phyloP scores from a whole-genome alignment of 208 protist species.

The Acanthamoeba healyi region DNA sequence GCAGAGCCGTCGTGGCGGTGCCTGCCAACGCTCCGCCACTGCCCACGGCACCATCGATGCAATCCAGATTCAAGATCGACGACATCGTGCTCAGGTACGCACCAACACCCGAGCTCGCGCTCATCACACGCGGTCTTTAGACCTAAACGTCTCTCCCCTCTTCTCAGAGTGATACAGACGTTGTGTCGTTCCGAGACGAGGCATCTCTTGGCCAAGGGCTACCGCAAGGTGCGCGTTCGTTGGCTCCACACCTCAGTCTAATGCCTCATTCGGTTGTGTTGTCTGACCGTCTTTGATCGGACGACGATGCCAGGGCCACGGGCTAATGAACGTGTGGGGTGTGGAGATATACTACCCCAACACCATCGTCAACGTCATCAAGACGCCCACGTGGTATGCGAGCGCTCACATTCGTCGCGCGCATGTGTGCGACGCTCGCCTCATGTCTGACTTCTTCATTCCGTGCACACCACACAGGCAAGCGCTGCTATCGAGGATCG shows the following conservation, averaged over 20 bases:
- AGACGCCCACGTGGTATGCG: constrained; percentile 60
- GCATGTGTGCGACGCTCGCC: background rate
- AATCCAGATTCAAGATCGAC: background rate
- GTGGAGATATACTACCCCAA: constrained; percentile 73
- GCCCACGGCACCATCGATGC: background rate
- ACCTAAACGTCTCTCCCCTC: too few species aligned
- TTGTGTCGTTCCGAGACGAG: background rate
- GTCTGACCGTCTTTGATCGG: background rate
- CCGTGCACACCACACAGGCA: background rate
- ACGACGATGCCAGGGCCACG: constrained; percentile 28
- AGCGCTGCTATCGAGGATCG: constrained; percentile 56
- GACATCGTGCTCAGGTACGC: constrained; percentile 7
- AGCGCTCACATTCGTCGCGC: background rate
- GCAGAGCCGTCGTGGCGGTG: constrained; percentile 7
- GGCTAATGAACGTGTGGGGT: constrained; percentile 40
- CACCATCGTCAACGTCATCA: constrained; percentile 64
- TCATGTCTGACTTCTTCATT: background rate
- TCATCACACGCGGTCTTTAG: background rate
- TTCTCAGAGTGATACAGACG: background rate
- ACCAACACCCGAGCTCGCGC: background rate
- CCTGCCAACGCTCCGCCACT: constrained; percentile 18
- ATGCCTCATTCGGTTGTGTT: background rate
- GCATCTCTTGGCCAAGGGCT: constrained; percentile 70
- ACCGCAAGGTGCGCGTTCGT: constrained; percentile 10
- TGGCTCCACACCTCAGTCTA: background rate